Evolutionary conservation across 352 stramenopile species (phyloP).

Genomic region (Thalassiosira exigua): DNA sequence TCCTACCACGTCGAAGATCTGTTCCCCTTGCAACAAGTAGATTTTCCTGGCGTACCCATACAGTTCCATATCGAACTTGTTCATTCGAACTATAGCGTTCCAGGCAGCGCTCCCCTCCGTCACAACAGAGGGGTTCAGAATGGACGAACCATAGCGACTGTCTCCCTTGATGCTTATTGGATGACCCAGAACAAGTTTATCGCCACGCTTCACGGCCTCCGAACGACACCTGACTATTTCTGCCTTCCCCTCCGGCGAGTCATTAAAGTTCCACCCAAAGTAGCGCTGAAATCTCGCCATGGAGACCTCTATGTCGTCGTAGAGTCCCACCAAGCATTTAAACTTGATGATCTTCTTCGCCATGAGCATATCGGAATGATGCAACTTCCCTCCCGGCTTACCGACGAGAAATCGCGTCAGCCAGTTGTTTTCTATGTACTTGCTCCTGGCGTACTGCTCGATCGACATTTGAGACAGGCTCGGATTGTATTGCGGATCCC

Average conservation of each 20-base stretch:
- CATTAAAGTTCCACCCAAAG: slow-evolving; percentile 55
- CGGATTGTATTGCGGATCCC: slow-evolving; percentile 64
- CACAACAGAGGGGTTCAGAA: slow-evolving; percentile 56
- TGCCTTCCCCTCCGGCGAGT: slow-evolving; percentile 13
- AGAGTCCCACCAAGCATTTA: slow-evolving; percentile 64
- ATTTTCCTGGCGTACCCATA: slow-evolving; percentile 60
- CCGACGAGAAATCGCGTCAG: slow-evolving; percentile 47
- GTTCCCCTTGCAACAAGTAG: slow-evolving; percentile 41
- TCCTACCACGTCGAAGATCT: slow-evolving; percentile 51
- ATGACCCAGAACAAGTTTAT: slow-evolving; percentile 36
- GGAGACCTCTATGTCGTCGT: slow-evolving; percentile 58
- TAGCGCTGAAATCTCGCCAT: slow-evolving; percentile 55
- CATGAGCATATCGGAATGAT: slow-evolving; percentile 41
- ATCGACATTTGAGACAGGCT: slow-evolving; percentile 50
- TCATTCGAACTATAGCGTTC: slow-evolving; percentile 46
- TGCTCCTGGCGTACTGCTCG: slow-evolving; percentile 57
- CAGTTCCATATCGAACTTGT: slow-evolving; percentile 55
- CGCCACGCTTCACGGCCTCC: slow-evolving; percentile 22
- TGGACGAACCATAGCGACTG: slow-evolving; percentile 42
- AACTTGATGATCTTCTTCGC: slow-evolving; percentile 58
- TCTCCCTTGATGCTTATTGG: slow-evolving; percentile 48
- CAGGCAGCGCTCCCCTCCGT: slow-evolving; percentile 39
- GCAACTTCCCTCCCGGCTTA: slow-evolving; percentile 42
- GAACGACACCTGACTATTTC: slow-evolving; percentile 21
- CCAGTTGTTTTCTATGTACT: slow-evolving; percentile 71